These are phyloP conservation scores for Thraustochytrium sp. DNA, from an alignment of 352 stramenopile genomes.

Conservation along the genomic window DNA sequence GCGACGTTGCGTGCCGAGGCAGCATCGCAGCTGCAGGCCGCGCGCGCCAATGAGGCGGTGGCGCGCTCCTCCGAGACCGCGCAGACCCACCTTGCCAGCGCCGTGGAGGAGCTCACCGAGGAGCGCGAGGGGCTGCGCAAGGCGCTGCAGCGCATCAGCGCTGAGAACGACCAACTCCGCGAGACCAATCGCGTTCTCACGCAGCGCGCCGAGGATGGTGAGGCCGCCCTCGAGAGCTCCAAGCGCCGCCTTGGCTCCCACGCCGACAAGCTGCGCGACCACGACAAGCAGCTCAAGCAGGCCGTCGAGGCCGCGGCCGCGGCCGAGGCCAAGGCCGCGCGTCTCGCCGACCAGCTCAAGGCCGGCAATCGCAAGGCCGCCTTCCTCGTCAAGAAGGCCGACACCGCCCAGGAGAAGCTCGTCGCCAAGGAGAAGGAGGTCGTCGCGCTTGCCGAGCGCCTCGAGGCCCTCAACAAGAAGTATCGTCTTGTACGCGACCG, in stretches of 20 bases:
- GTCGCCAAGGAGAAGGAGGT: slow-evolving; percentile 24
- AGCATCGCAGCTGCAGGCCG: not conserved
- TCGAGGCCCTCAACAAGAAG: slow-evolving; percentile 25
- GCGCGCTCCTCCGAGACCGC: not conserved
- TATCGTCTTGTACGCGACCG: slow-evolving; percentile 3
- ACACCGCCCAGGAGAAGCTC: slow-evolving; percentile 3
- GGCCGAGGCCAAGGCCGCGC: slow-evolving; percentile 10
- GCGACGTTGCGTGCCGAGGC: not conserved
- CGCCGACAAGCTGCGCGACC: not conserved
- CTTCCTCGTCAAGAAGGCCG: slow-evolving; percentile 32
- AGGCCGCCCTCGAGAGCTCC: not conserved
- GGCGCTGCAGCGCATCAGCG: not conserved
- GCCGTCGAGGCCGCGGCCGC: not conserved
- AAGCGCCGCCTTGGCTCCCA: not conserved
- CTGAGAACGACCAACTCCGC: slow-evolving; percentile 7
- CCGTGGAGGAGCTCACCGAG: not conserved
- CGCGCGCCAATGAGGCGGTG: not conserved
- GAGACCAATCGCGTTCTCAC: not conserved
- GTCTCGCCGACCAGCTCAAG: slow-evolving; percentile 34
- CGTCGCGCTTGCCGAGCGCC: not conserved
- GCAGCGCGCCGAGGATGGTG: not conserved
- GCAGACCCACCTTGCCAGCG: not conserved
- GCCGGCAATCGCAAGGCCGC: not conserved
- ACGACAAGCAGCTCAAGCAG: not conserved
- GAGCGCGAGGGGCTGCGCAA: not conserved